phyloP scores from a whole-genome alignment of 2,329 filamentous ascomycete genomes.

The Colletotrichum theobromicola region DNA sequence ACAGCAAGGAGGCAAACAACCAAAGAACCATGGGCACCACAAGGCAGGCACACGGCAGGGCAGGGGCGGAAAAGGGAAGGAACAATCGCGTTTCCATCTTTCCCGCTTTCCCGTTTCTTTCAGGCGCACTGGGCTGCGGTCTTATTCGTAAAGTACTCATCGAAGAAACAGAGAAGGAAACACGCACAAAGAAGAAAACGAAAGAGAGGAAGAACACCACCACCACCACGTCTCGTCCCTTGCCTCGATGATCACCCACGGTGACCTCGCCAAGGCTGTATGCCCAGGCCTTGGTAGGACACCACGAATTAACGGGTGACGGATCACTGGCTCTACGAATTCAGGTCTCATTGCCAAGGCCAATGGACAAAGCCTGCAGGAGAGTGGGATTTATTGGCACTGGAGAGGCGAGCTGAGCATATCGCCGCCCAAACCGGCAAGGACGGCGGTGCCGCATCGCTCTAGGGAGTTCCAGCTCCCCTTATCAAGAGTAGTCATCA shows the following conservation, averaged over 20 bases:
- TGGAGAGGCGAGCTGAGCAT: not conserved
- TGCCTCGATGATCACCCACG: not conserved
- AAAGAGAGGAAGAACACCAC: not conserved
- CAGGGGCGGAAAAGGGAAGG: not conserved
- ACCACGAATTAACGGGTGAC: not conserved
- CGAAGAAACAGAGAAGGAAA: not conserved
- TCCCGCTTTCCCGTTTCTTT: not conserved
- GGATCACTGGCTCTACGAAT: not conserved
- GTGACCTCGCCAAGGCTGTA: not conserved
- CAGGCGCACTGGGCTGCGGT: too few relatives aligned
- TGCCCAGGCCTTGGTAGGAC: not conserved
- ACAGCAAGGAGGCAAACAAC: not conserved
- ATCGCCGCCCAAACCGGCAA: not conserved
- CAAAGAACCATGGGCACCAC: not conserved
- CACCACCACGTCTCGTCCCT: not conserved
- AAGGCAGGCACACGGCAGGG: not conserved
- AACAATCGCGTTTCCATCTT: not conserved
- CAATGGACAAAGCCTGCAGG: conserved; percentile 6
- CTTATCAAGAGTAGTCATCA: not conserved
- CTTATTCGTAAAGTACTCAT: too few relatives aligned
- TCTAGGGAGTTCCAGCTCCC: not conserved
- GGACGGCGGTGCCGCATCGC: not conserved
- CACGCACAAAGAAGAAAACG: not conserved
- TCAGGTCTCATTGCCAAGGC: conserved; percentile 4
- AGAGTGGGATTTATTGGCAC: conserved; percentile 5